Evolutionary conservation across 1,139 yeast genomes (phyloP).

Genomic region (Hyphopichia fennica): DNA sequence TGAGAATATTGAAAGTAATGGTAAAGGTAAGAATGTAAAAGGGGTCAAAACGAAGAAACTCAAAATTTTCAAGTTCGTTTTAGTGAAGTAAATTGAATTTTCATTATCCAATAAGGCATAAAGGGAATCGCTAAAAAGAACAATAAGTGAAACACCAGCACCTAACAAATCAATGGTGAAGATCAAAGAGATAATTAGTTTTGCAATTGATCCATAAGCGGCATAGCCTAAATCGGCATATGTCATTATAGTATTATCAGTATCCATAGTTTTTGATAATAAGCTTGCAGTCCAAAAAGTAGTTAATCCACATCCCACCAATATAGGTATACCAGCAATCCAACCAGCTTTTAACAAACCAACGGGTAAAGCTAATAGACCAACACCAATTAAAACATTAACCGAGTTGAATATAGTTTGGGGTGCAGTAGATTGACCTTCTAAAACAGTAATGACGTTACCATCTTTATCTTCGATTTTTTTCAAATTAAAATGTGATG

Average conservation of each 20-base stretch:
- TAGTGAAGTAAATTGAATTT: constrained; percentile 29
- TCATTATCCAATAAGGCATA: constrained; percentile 43
- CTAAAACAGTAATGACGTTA: constrained; percentile 67
- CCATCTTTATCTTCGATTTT: constrained; percentile 76
- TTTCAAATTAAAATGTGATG: constrained; percentile 57
- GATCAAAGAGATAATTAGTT: constrained; percentile 38
- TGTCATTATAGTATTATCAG: constrained; percentile 75
- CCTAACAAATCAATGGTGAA: constrained; percentile 53
- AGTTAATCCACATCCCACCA: constrained; percentile 38
- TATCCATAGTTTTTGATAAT: constrained; percentile 54
- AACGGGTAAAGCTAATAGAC: constrained; percentile 49
- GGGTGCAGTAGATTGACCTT: constrained; percentile 71
- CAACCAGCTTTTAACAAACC: constrained; percentile 50
- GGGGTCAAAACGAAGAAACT: constrained; percentile 47
- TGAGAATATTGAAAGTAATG: constrained; percentile 44
- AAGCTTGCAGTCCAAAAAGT: constrained; percentile 49
- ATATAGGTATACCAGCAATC: constrained; percentile 40
- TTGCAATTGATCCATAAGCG: constrained; percentile 55
- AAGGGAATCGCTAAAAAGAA: constrained; percentile 56
- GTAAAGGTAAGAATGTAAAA: constrained; percentile 46
- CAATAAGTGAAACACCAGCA: constrained; percentile 56
- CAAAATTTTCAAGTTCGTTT: constrained; percentile 34
- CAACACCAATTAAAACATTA: constrained; percentile 50
- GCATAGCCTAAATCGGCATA: constrained; percentile 87
- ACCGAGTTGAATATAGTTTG: constrained; percentile 50